Percentiles rank a stretch among this genome's conserved stretches.
Evolutionary conservation across 345 rosid genomes (phyloP).

Genomic region (Sisymbrium altissimum): DNA sequence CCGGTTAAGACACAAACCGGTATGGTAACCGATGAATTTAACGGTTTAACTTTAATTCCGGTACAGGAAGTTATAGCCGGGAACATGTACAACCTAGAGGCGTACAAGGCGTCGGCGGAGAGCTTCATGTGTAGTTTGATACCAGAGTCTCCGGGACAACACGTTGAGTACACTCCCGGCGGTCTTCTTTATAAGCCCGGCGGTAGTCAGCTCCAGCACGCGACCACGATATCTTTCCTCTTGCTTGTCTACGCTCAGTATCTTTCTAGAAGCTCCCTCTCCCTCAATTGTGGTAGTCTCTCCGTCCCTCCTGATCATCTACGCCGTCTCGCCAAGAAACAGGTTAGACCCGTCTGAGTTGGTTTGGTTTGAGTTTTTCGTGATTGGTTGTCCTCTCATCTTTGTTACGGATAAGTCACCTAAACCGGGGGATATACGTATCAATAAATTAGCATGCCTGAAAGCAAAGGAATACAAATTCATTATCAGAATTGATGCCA

Average conservation of each 20-base stretch:
- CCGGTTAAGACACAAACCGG: constrained; percentile 12
- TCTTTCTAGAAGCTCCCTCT: constrained; percentile 59
- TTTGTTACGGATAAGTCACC: not conserved
- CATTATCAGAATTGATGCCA: not conserved
- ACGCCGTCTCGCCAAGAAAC: constrained; percentile 74
- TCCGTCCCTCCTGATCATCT: constrained; percentile 50
- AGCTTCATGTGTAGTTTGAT: constrained; percentile 93
- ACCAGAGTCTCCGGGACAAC: constrained; percentile 67
- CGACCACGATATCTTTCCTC: constrained; percentile 83
- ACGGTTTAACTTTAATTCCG: not conserved
- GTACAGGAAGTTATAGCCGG: constrained; percentile 71
- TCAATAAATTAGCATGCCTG: not conserved
- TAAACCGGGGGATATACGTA: not conserved
- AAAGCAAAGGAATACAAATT: not conserved
- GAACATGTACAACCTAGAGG: constrained; percentile 51
- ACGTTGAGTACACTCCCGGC: constrained; percentile 72
- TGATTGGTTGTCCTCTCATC: not conserved
- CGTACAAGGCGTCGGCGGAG: constrained; percentile 89
- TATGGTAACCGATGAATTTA: not conserved
- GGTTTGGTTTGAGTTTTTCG: not conserved
- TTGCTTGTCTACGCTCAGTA: constrained; percentile 81
- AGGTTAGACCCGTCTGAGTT: constrained; percentile 34
- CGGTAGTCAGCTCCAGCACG: constrained; percentile 93
- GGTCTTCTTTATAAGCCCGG: constrained; percentile 97
- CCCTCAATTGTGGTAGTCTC: constrained; percentile 58